Percentiles rank a stretch among this genome's conserved stretches.
Evolutionary conservation across 306 rosid species (phyloP).

Genomic region (Vigna radiata): DNA sequence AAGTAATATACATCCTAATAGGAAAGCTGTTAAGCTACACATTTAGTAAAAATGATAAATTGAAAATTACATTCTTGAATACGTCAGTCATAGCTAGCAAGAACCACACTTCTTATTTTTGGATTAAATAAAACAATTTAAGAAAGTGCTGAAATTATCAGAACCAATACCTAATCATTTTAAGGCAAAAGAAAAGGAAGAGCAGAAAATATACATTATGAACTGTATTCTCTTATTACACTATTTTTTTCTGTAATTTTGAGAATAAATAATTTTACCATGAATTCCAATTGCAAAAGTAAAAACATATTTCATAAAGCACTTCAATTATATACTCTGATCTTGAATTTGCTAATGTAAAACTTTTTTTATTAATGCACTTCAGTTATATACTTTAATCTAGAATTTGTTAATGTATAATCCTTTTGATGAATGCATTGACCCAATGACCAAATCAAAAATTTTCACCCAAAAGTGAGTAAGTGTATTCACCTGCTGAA

Average conservation of each 20-base stretch:
- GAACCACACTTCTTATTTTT: background rate
- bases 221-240: background rate
- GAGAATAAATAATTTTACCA: constrained; percentile 2
- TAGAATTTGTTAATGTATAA: background rate
- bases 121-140: constrained; percentile 6
- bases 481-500: constrained; percentile 86
- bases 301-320: constrained; percentile 18
- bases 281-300: constrained; percentile 10
- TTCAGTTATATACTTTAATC: background rate
- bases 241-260: background rate
- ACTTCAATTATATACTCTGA: background rate
- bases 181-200: background rate
- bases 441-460: constrained; percentile 7
- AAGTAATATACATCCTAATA: background rate
- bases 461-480: constrained; percentile 12
- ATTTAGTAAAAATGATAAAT: background rate
- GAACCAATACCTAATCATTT: background rate
- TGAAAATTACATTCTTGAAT: background rate
- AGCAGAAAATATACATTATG: background rate
- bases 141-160: background rate
- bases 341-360: background rate
- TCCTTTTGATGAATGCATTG: constrained; percentile 26
- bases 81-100: constrained; percentile 1
- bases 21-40: background rate
- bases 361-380: constrained; percentile 16